Evolutionary conservation across 2,329 filamentous ascomycete genomes (phyloP), one percentile per base, ranked within the genome.

Genomic region (Gaeumannomyces sp.): DNA sequence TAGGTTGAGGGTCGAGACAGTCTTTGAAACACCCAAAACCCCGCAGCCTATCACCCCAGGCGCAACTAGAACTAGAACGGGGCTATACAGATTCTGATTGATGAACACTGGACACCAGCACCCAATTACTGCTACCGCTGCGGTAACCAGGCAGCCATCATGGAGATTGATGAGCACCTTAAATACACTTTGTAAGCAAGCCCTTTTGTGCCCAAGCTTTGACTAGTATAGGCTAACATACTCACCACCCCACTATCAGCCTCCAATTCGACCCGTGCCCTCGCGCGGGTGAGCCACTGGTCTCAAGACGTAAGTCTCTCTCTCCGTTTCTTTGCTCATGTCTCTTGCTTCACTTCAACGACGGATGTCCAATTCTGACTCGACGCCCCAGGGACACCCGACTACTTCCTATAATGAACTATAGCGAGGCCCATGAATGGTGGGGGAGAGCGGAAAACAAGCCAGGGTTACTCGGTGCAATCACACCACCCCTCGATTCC

Each of bases 221-320:
- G 10, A 25, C 4, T 19, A 3, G 25, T 59, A 27, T 25, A 61
- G 29, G 50, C 33, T 27, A 25, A 59, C 38, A 14, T 10, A 50
- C 22, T 35, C 38, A 45, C 35, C 45, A 65, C 63, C 59, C 64
- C 62, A 64, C 64, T 28, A 53, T 50, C 73, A 99, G 95, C 89
- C 82, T 99, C 79, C 95, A 99, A 89, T 99, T 98, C 78, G 95
- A 99, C 76, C 95, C 95, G 64, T 98, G 95, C 84, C 95, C 95
- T 65, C 88, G 95, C 78, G 94, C 95, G 70, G 95, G 95, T 72
- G 95, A 99, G 78, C 95, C 95, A 29, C 98, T 98, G 95, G 95
- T 99, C 69, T 98, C 95, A 76, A 90, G 95, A 83, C 88, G 90
- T 87, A 81, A 78, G 85, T 78, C 50, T 61, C 57, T 61, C 57